phyloP scores from a whole-genome alignment of 2,329 filamentous ascomycete species.

The Fusarium sp. region DNA sequence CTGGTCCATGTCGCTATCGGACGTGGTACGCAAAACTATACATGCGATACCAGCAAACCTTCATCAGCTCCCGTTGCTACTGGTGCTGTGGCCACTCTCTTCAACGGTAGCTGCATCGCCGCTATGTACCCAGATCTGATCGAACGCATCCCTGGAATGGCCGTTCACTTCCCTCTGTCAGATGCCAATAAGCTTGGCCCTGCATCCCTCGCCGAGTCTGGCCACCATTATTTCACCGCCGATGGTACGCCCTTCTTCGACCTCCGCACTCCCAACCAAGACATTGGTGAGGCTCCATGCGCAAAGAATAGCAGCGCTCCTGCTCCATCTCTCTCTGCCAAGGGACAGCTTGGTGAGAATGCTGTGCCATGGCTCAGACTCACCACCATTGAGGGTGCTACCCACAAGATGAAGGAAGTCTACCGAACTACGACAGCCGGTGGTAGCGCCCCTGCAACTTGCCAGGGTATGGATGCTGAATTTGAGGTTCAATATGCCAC shows the following conservation, averaged over 20 bases:
- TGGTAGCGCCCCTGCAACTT: slow-evolving; percentile 78
- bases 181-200: slow-evolving; percentile 58
- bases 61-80: slow-evolving; percentile 69
- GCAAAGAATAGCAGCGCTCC: slow-evolving; percentile 67
- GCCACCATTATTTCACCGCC: slow-evolving; percentile 83
- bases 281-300: slow-evolving; percentile 69
- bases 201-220: slow-evolving; percentile 71
- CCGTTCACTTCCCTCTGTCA: slow-evolving; percentile 71
- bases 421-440: slow-evolving; percentile 88
- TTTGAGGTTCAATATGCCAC: slow-evolving; percentile 85
- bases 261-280: slow-evolving; percentile 65
- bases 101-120: slow-evolving; percentile 85
- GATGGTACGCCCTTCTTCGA: slow-evolving; percentile 81
- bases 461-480: slow-evolving; percentile 66
- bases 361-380: slow-evolving; percentile 87
- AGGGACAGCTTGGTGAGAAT: slow-evolving; percentile 69
- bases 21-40: slow-evolving; percentile 94
- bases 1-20: slow-evolving; percentile 86
- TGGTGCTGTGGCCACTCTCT: slow-evolving; percentile 85
- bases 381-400: slow-evolving; percentile 59
- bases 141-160: slow-evolving; percentile 69
- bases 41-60: slow-evolving; percentile 71
- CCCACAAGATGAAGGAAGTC: slow-evolving; percentile 74
- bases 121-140: slow-evolving; percentile 74
- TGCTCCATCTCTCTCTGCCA: slow-evolving; percentile 70